These are phyloP conservation scores for Cephaloascus albidus DNA, from an alignment of 805 yeast species.

Conservation along the genomic window DNA sequence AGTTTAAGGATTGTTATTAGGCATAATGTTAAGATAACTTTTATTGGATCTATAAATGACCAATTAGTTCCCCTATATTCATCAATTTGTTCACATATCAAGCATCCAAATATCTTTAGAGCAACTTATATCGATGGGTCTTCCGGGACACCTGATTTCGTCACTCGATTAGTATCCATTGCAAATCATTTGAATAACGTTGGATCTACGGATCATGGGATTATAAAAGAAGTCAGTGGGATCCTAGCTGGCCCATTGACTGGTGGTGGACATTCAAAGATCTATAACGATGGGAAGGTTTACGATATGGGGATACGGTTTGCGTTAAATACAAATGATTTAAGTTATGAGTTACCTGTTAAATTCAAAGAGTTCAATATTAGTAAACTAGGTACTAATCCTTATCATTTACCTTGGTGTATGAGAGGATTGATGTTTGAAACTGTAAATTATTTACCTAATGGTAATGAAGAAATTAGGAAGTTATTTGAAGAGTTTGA, in stretches of 20 bases:
- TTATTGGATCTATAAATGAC: slow-evolving; percentile 87
- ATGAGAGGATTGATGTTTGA: slow-evolving; percentile 73
- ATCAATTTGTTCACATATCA: slow-evolving; percentile 69
- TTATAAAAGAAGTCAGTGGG: slow-evolving; percentile 72
- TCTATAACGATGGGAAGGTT: slow-evolving; percentile 79
- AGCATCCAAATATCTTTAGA: slow-evolving; percentile 84
- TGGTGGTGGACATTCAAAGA: slow-evolving; percentile 90
- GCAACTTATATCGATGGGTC: slow-evolving; percentile 85
- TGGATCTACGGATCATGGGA: slow-evolving; percentile 80
- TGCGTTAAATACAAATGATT: slow-evolving; percentile 53
- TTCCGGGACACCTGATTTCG: slow-evolving; percentile 70
- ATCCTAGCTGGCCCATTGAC: slow-evolving; percentile 84
- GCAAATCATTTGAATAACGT: slow-evolving; percentile 67
- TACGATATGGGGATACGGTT: slow-evolving; percentile 73
- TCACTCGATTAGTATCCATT: slow-evolving; percentile 61
- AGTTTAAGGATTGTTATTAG: slow-evolving; percentile 55
- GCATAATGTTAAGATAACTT: slow-evolving; percentile 67
- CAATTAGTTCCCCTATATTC: slow-evolving; percentile 92
- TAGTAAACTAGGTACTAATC: slow-evolving; percentile 65
- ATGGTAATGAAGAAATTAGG: slow-evolving; percentile 48
- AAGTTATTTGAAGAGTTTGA: slow-evolving; percentile 64
- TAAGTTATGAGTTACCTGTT: slow-evolving; percentile 18
- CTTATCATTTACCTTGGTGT: slow-evolving; percentile 88
- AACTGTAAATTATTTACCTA: slow-evolving; percentile 38
- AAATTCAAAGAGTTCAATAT: slow-evolving; percentile 43